A percentile compares a stretch with the other conserved stretches of the same genome.
Conservation (phyloP, 140 eudicot species). For the Ambrosia hybrid region DNA sequence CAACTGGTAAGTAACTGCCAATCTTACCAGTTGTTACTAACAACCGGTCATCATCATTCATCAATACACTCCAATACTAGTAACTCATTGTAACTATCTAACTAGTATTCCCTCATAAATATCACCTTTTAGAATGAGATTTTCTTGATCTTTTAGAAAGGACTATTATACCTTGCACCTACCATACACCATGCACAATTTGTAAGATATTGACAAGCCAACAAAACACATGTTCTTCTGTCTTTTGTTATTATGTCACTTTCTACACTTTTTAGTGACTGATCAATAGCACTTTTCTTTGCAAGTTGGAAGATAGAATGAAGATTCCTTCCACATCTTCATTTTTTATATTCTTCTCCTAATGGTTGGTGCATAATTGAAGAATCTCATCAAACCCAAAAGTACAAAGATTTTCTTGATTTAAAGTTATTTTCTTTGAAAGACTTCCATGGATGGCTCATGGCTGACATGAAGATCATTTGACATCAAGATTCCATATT, state of each 20-base stretch:
- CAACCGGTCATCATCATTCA: too few species aligned
- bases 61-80: too few species aligned
- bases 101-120: not conserved
- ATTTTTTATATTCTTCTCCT: conserved; percentile 10
- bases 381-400: conserved; percentile 17
- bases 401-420: conserved; percentile 5
- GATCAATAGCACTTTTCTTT: conserved; percentile 22
- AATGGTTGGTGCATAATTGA: conserved; percentile 29
- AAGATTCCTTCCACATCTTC: conserved; percentile 36
- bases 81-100: not conserved
- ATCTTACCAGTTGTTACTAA: too few species aligned
- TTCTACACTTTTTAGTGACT: conserved; percentile 19
- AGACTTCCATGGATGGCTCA: too few species aligned
- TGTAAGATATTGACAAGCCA: conserved; percentile 27
- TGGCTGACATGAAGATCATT: conserved; percentile 10
- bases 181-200: conserved; percentile 24
- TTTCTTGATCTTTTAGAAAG: not conserved
- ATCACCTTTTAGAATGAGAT: not conserved
- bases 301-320: conserved; percentile 19
- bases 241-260: conserved; percentile 34
- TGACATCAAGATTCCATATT: conserved; percentile 2
- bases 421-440: not conserved
- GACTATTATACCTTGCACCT: conserved; percentile 21
- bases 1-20: too few species aligned
- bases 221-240: conserved; percentile 33